phyloP scores from a whole-genome alignment of 768 basidiomycete species.

The Auriscalpium orientale region DNA sequence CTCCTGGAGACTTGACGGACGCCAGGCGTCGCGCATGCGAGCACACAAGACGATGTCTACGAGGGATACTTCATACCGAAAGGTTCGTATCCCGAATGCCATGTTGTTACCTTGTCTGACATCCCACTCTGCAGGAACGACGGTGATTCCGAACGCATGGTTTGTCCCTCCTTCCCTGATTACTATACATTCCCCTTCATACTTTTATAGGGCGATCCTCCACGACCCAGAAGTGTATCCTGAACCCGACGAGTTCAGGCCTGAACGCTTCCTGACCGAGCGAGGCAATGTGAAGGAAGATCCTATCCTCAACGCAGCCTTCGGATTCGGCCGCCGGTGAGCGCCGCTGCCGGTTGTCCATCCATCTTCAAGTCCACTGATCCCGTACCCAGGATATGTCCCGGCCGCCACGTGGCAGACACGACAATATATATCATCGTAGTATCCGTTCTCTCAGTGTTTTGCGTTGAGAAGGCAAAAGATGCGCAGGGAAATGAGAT shows the following conservation, averaged over 20 bases:
- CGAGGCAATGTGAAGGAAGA: background rate
- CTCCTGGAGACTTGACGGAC: background rate
- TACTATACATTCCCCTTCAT: background rate
- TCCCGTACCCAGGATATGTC: constrained; percentile 18
- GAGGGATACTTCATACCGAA: constrained; percentile 51
- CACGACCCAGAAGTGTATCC: constrained; percentile 39
- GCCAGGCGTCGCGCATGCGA: constrained; percentile 53
- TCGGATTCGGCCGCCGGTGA: constrained; percentile 12
- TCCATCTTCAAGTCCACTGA: background rate
- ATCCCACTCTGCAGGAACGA: constrained; percentile 17
- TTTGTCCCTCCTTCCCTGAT: constrained; percentile 16
- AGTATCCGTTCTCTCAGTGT: constrained; percentile 18
- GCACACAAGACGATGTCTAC: constrained; percentile 62
- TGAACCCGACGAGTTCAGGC: constrained; percentile 39
- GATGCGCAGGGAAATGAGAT: constrained; percentile 18
- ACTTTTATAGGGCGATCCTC: constrained; percentile 35
- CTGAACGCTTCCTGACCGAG: constrained; percentile 34
- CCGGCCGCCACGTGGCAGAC: constrained; percentile 22
- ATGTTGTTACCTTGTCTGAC: background rate
- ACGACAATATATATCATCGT: constrained; percentile 21
- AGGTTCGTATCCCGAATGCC: constrained; percentile 27
- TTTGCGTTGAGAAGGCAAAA: constrained; percentile 17
- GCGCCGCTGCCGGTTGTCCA: background rate
- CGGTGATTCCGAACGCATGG: constrained; percentile 63
- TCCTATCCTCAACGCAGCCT: background rate